Percentiles rank a stretch among this genome's conserved stretches.
Evolutionary conservation across 2,329 filamentous ascomycete genomes (phyloP).

Genomic region (Dactylellina sp.): DNA sequence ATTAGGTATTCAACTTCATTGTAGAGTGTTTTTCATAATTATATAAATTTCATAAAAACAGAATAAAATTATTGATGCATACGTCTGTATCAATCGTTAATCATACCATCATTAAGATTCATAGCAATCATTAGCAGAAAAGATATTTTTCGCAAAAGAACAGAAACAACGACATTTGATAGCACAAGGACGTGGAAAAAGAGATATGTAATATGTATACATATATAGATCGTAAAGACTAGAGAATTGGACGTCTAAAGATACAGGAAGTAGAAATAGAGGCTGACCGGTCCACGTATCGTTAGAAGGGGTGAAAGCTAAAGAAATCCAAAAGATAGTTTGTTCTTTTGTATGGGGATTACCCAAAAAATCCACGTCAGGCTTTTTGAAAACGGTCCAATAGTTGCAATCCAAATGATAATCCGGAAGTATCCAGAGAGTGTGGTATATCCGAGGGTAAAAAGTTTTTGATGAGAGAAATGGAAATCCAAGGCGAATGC

Average conservation of each 20-base stretch:
- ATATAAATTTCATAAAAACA: too few species aligned
- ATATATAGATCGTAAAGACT: background rate
- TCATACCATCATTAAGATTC: background rate
- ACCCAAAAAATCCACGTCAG: constrained; percentile 29
- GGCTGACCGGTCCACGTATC: background rate
- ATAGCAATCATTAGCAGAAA: background rate
- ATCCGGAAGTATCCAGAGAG: constrained; percentile 18
- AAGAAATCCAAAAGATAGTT: background rate
- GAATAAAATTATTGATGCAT: too few species aligned
- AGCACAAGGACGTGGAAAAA: background rate
- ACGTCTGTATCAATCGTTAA: background rate
- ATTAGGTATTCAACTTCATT: too few species aligned
- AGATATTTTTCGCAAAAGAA: background rate
- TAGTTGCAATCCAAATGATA: background rate
- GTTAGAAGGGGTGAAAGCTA: background rate
- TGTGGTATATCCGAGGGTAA: background rate
- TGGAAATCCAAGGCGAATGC: background rate
- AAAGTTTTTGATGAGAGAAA: background rate
- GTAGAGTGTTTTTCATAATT: too few species aligned
- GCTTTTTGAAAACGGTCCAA: constrained; percentile 15
- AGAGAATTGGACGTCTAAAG: background rate
- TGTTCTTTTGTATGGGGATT: constrained; percentile 1
- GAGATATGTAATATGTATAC: background rate
- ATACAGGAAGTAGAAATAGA: background rate
- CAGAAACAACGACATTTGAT: background rate